These are phyloP conservation scores for Avicennia marina DNA, from an alignment of 257 asterid genomes.

Conservation along the genomic window DNA sequence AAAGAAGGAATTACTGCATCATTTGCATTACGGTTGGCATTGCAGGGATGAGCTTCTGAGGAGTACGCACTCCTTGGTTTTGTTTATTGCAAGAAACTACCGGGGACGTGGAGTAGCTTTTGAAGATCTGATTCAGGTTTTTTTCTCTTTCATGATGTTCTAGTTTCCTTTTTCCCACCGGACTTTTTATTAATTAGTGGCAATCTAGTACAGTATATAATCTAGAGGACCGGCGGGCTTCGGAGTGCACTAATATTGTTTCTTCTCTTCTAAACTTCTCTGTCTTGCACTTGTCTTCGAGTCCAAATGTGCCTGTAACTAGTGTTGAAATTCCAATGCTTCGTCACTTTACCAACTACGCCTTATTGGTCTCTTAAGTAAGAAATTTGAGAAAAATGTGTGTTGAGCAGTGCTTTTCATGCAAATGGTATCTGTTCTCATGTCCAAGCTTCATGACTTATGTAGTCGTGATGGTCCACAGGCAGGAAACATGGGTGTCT, in stretches of 20 bases:
- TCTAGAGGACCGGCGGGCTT: too few relatives aligned
- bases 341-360: too few relatives aligned
- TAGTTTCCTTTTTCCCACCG: neutral
- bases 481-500: slow-evolving; percentile 80
- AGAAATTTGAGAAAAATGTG: neutral
- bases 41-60: slow-evolving; percentile 81
- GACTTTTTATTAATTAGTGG: neutral
- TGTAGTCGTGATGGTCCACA: slow-evolving; percentile 20
- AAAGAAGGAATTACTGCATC: slow-evolving; percentile 51
- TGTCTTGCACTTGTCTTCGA: too few relatives aligned
- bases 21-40: slow-evolving; percentile 63
- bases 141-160: neutral
- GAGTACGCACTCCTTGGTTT: slow-evolving; percentile 66
- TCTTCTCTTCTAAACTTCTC: too few relatives aligned
- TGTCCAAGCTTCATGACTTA: slow-evolving; percentile 4
- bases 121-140: slow-evolving; percentile 82
- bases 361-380: neutral
- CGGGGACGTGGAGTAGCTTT: slow-evolving; percentile 79
- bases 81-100: slow-evolving; percentile 69
- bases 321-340: too few relatives aligned
- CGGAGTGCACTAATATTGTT: too few relatives aligned
- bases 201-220: neutral
- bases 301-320: too few relatives aligned
- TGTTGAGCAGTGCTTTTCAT: neutral
- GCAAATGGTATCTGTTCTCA: neutral